A percentile compares a stretch with the other conserved stretches of the same genome.
phyloP scores from a whole-genome alignment of 495 filamentous ascomycete genomes.

The Penicillium bialowiezense region DNA sequence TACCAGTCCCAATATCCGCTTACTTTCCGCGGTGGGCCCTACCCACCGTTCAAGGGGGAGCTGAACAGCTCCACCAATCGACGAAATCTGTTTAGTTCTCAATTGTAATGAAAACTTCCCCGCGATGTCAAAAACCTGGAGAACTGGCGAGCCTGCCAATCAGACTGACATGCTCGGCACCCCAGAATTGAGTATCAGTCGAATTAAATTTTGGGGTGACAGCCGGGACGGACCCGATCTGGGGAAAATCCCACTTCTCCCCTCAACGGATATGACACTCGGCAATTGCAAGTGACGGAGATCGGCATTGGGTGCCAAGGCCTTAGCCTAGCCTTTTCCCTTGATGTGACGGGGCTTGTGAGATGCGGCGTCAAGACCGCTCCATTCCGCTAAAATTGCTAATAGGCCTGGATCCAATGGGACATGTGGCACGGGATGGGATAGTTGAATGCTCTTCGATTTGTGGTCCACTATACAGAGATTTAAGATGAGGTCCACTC shows the following conservation, averaged over 20 bases:
- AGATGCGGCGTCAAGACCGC: not conserved
- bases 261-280: constrained; percentile 1
- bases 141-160: not conserved
- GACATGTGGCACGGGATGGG: too few species aligned
- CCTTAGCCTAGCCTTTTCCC: not conserved
- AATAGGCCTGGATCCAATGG: not conserved
- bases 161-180: not conserved
- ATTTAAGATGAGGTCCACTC: too few species aligned
- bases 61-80: not conserved
- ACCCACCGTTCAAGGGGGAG: not conserved
- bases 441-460: too few species aligned
- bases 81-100: not conserved
- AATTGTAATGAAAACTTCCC: not conserved
- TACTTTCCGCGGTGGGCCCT: constrained; percentile 12
- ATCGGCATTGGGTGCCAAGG: not conserved
- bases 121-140: constrained; percentile 1
- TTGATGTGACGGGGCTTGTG: not conserved
- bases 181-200: not conserved
- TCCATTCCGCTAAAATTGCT: not conserved
- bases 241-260: not conserved
- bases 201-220: not conserved
- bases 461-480: too few species aligned
- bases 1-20: constrained; percentile 11
- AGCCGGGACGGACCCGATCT: not conserved
- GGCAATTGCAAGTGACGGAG: constrained; percentile 3